Evolutionary conservation across 306 rosid genomes (phyloP).

Genomic region (Casuarina equisetifolia): DNA sequence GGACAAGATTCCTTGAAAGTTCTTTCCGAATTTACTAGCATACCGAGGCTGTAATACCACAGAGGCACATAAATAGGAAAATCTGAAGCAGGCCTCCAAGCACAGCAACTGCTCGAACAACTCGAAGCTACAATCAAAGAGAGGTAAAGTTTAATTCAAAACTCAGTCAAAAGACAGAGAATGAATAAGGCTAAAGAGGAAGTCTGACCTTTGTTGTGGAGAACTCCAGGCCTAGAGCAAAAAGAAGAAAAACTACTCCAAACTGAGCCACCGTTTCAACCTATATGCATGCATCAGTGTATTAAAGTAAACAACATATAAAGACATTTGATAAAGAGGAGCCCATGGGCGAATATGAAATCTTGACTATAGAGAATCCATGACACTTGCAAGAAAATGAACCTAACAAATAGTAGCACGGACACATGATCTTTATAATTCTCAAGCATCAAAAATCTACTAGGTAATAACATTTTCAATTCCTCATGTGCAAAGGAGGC

Average conservation of each 20-base stretch:
- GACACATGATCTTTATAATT: not conserved
- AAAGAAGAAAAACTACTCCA: conserved; percentile 96
- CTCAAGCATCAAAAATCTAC: not conserved
- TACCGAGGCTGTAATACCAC: conserved; percentile 89
- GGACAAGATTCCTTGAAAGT: not conserved
- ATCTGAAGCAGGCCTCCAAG: conserved; percentile 95
- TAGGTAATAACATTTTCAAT: not conserved
- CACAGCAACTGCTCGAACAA: conserved; percentile 91
- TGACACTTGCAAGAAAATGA: not conserved
- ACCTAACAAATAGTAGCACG: not conserved
- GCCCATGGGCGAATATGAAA: not conserved
- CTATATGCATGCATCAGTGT: conserved; percentile 43
- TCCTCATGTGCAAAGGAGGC: not conserved
- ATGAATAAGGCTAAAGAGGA: conserved; percentile 22
- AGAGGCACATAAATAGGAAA: conserved; percentile 84
- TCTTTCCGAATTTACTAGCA: conserved; percentile 26
- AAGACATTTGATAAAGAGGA: not conserved
- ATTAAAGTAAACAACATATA: conserved; percentile 11
- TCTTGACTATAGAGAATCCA: not conserved
- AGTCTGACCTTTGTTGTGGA: conserved; percentile 73
- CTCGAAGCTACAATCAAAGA: conserved; percentile 71
- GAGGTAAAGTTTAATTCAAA: conserved; percentile 22
- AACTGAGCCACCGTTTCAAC: conserved; percentile 99
- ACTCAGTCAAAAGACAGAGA: conserved; percentile 10
- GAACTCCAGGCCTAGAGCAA: conserved; percentile 93